Evolutionary conservation across 2,329 filamentous ascomycete species (phyloP).

Genomic region (Calonectria pteridis): DNA sequence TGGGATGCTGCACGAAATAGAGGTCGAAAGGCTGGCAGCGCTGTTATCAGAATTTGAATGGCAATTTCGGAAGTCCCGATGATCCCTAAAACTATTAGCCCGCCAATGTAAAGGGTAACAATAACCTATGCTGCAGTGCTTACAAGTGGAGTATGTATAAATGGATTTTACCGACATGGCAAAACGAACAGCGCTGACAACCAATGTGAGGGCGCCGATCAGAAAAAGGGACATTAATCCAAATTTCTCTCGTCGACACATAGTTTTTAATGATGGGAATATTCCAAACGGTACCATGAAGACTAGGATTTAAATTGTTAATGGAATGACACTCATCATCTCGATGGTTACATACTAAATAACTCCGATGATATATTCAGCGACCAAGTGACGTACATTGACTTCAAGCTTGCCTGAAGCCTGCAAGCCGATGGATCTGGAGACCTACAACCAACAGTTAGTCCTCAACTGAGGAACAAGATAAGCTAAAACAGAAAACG

Average conservation of each 20-base stretch:
- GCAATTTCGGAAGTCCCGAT: not conserved
- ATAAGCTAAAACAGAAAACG: too few relatives aligned
- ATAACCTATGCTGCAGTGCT: not conserved
- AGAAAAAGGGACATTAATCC: not conserved
- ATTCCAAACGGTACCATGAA: not conserved
- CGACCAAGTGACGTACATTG: not conserved
- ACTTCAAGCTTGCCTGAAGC: not conserved
- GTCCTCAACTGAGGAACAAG: not conserved
- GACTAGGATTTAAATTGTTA: not conserved
- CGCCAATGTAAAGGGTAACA: not conserved
- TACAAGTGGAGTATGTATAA: not conserved
- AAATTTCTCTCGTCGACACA: not conserved
- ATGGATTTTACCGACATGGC: not conserved
- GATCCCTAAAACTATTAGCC: not conserved
- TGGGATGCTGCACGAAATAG: not conserved
- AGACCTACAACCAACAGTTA: not conserved
- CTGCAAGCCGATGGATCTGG: not conserved
- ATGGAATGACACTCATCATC: too few relatives aligned
- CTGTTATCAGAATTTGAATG: not conserved
- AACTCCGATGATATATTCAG: not conserved
- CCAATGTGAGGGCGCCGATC: not conserved
- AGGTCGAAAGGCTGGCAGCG: not conserved
- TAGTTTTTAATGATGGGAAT: not conserved
- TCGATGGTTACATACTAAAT: not conserved
- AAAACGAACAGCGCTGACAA: not conserved